Evolutionary conservation across 176 grass and related monocot genomes (phyloP).

Genomic region (Aegilops umbellulata): DNA sequence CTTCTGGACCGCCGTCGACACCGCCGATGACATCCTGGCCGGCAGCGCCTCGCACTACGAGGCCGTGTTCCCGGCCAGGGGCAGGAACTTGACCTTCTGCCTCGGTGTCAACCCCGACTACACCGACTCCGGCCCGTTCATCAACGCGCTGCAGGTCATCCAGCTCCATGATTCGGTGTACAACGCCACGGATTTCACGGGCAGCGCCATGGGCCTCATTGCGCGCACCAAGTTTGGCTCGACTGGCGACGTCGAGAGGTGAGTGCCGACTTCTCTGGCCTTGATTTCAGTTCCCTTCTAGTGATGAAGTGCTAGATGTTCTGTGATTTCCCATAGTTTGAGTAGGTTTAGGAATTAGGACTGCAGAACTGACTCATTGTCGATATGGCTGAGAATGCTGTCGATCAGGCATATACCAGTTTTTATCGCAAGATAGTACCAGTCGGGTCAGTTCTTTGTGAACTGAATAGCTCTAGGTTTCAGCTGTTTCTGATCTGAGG

Average conservation of each 20-base stretch:
- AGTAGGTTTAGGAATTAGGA: background rate
- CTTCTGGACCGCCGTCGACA: constrained; percentile 84
- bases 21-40: constrained; percentile 52
- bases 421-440: background rate
- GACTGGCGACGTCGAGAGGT: constrained; percentile 60
- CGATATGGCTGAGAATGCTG: background rate
- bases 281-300: background rate
- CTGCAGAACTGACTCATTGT: background rate
- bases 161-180: constrained; percentile 76
- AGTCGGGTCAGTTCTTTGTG: background rate
- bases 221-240: constrained; percentile 85
- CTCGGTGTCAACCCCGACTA: constrained; percentile 65
- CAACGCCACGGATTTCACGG: constrained; percentile 66
- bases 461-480: background rate
- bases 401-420: background rate
- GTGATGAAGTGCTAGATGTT: background rate
- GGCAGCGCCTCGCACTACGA: constrained; percentile 83
- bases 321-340: background rate
- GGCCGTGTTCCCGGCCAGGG: constrained; percentile 65
- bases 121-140: constrained; percentile 66
- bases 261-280: background rate
- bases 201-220: constrained; percentile 79
- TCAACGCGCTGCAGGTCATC: constrained; percentile 80
- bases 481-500: background rate
- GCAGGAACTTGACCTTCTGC: constrained; percentile 63